phyloP scores from a whole-genome alignment of 495 filamentous ascomycete species.

The Beverwykella pulmonaria region DNA sequence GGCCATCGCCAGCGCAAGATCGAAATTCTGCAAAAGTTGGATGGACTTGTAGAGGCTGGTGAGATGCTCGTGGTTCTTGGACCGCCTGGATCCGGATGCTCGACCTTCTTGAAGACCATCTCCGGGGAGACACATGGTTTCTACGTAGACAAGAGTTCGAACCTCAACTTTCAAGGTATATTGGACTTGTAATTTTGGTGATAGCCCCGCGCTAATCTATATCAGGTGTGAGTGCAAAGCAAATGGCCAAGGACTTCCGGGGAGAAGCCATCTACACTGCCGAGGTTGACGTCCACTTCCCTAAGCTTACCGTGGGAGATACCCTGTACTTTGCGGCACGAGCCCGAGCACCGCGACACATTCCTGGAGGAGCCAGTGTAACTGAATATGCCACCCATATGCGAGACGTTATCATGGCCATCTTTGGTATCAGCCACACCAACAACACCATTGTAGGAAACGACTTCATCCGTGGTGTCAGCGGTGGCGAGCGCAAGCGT shows the following conservation, averaged over 20 bases:
- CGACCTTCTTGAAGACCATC: conserved; percentile 74
- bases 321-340: conserved; percentile 48
- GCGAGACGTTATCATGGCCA: conserved; percentile 51
- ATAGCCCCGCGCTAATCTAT: background rate
- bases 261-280: conserved; percentile 54
- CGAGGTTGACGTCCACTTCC: conserved; percentile 51
- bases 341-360: conserved; percentile 44
- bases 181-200: background rate
- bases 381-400: conserved; percentile 42
- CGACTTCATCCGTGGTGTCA: conserved; percentile 49
- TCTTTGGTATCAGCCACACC: conserved; percentile 50
- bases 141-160: conserved; percentile 43
- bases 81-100: conserved; percentile 69
- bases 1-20: conserved; percentile 59
- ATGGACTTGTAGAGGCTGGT: conserved; percentile 71
- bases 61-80: conserved; percentile 84
- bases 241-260: conserved; percentile 49
- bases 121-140: conserved; percentile 66
- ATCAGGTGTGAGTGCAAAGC: conserved; percentile 44
- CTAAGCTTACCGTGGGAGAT: conserved; percentile 47
- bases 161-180: conserved; percentile 49
- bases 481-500: conserved; percentile 50
- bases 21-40: conserved; percentile 72
- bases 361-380: conserved; percentile 43
- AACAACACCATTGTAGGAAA: conserved; percentile 49